Base-by-base conservation (phyloP, 1,284 basidiomycete genomes). In the Xerocomus nothofagi region DNA sequence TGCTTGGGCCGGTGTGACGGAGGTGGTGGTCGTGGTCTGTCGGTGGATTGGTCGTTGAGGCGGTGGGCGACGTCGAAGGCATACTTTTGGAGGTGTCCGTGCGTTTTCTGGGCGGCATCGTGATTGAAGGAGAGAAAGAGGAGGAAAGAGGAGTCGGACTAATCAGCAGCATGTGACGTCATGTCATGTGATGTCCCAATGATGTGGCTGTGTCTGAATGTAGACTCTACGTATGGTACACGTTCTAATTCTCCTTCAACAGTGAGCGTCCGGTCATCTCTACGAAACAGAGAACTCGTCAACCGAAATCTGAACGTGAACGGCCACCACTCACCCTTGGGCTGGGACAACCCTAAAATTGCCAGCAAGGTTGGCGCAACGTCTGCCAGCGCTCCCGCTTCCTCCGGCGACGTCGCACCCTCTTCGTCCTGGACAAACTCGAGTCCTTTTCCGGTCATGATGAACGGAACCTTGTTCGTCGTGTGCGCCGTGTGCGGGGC, bases 401-500 rank as follows among this genome's bases (percentile, higher is more conserved):
- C 76, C 46, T 85, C 79, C 33, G 84, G 76, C n/a, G 78, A 77
- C 17, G 68, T 68, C 53, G 77, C 75, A 50, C 34, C 58, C 23
- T 63, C 58, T 23, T 45, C 50, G 15, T 68, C 66, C 27, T 56
- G 30, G 11, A 67, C 57, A 51, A 84, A 79, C 54, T 73, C 65
- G 45, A 77, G 68, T 44, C 72, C 74, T 67, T 78, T 75, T n/a
- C 81, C 82, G 9, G 83, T 81, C 62, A 88, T 78, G 65, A 88
- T 88, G 74, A 88, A 86, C 18, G 86, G 86, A n/a, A 88, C 92
- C 23, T 82, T 81, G 73, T 93, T 93, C 56, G 86, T 86, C 41
- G 88, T 90, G 62, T 91, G 89, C 17, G 90, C 89, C 2, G 89
- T 92, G 69, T 93, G 91, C 17, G 91, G 91, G 42, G 82, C 84